These are phyloP conservation scores for Coprinopsis sp. DNA, from an alignment of 768 basidiomycete genomes.

Conservation along the genomic window DNA sequence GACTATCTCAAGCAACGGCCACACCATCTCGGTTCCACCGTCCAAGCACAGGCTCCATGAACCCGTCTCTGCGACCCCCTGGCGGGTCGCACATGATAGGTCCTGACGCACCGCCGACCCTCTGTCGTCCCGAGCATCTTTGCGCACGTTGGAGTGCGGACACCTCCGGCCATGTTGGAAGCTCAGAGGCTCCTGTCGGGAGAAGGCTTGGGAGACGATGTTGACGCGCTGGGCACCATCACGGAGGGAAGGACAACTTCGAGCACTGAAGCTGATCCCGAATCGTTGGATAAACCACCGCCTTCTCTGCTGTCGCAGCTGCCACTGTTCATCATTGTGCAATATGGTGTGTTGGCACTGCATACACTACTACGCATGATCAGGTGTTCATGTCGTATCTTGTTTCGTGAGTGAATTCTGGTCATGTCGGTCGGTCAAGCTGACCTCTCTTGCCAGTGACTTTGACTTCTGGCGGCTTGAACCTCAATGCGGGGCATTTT, in stretches of 20 bases:
- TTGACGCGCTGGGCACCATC: slow-evolving; percentile 47
- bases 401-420: slow-evolving; percentile 59
- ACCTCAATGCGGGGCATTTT: slow-evolving; percentile 87
- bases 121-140: slow-evolving; percentile 76
- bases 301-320: slow-evolving; percentile 69
- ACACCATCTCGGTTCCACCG: slow-evolving; percentile 23
- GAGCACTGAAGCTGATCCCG: slow-evolving; percentile 31
- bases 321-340: slow-evolving; percentile 80
- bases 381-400: slow-evolving; percentile 91
- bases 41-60: slow-evolving; percentile 26
- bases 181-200: slow-evolving; percentile 58
- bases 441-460: slow-evolving; percentile 42
- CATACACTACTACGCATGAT: slow-evolving; percentile 88
- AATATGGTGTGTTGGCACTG: slow-evolving; percentile 85
- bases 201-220: slow-evolving; percentile 12
- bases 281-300: slow-evolving; percentile 46
- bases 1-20: slow-evolving; percentile 14
- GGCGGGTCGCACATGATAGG: slow-evolving; percentile 23
- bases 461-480: slow-evolving; percentile 85
- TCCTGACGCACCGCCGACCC: slow-evolving; percentile 44
- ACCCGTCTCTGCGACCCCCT: slow-evolving; percentile 20
- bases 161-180: slow-evolving; percentile 71
- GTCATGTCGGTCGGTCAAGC: not conserved
- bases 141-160: slow-evolving; percentile 74
- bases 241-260: slow-evolving; percentile 40